Conservation (phyloP, 495 filamentous ascomycete genomes). For the Trichoderma gamsii region DNA sequence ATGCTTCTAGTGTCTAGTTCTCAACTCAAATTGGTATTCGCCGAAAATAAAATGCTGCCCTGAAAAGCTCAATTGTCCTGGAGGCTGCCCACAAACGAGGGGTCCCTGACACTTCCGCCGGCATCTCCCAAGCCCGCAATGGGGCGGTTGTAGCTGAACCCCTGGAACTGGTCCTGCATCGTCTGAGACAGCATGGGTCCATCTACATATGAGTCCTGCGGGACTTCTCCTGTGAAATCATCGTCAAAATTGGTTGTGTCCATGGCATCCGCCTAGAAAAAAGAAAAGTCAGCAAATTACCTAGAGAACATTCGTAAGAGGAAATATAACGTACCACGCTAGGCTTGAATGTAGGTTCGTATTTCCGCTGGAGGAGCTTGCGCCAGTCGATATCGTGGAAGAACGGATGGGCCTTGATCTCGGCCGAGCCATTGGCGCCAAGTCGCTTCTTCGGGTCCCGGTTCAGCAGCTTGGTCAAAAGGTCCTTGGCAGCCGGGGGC, state of each 20-base stretch:
- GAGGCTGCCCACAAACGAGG: conserved; percentile 51
- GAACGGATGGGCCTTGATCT: conserved; percentile 98
- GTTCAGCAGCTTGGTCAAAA: conserved; percentile 83
- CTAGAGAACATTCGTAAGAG: too few relatives aligned
- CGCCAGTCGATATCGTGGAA: conserved; percentile 99
- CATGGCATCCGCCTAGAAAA: conserved; percentile 68
- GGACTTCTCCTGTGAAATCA: conserved; percentile 84
- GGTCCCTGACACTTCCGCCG: conserved; percentile 89
- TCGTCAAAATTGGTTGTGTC: conserved; percentile 90
- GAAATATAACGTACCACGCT: conserved; percentile 72
- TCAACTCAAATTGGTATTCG: conserved; percentile 14
- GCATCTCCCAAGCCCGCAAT: conserved; percentile 89
- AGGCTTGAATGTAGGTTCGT: conserved; percentile 96
- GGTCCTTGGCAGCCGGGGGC: conserved; percentile 86
- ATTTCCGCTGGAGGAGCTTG: conserved; percentile 93
- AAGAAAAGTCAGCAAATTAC: conserved; percentile 17
- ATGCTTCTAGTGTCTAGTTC: conserved; percentile 5
- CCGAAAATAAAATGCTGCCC: not conserved
- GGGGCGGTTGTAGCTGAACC: conserved; percentile 95
- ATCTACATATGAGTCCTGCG: conserved; percentile 89
- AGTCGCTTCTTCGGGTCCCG: conserved; percentile 81
- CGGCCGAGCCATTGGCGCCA: conserved; percentile 86
- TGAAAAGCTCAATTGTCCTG: conserved; percentile 27
- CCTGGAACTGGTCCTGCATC: conserved; percentile 91
- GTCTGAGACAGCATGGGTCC: conserved; percentile 86